Evolutionary conservation across 345 rosid genomes (phyloP).

Genomic region (Fremontodendron californicum): DNA sequence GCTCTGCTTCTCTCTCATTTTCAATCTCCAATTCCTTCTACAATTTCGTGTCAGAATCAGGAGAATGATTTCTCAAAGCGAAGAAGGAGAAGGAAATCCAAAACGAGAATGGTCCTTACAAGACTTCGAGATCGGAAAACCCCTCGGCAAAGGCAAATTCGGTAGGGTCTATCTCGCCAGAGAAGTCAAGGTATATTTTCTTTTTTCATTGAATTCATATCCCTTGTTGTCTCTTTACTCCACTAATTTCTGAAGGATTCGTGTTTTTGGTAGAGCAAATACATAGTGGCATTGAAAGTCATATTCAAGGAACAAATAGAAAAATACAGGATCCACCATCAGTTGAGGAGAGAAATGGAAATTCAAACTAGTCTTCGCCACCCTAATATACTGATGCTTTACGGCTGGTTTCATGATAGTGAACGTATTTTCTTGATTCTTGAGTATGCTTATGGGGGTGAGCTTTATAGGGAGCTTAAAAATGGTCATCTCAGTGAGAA

Average conservation of each 20-base stretch:
- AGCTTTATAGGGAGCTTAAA: slow-evolving; percentile 67
- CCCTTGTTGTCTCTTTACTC: not conserved
- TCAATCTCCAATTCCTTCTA: not conserved
- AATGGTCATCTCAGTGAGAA: slow-evolving; percentile 56
- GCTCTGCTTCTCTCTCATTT: not conserved
- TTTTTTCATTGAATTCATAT: not conserved
- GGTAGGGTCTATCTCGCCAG: slow-evolving; percentile 91
- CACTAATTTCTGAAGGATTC: not conserved
- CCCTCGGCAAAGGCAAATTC: slow-evolving; percentile 85
- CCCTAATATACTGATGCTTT: slow-evolving; percentile 70
- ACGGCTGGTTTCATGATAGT: slow-evolving; percentile 83
- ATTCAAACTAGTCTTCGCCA: slow-evolving; percentile 69
- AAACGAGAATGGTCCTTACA: slow-evolving; percentile 52
- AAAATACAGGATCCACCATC: slow-evolving; percentile 76
- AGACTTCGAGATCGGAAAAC: slow-evolving; percentile 89
- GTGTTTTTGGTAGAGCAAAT: slow-evolving; percentile 45
- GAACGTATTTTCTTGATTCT: slow-evolving; percentile 84
- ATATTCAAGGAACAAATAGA: slow-evolving; percentile 87
- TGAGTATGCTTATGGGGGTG: slow-evolving; percentile 87
- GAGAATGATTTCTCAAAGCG: not conserved
- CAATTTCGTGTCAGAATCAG: not conserved
- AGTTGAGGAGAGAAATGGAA: slow-evolving; percentile 87
- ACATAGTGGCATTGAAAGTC: slow-evolving; percentile 77
- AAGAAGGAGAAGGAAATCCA: slow-evolving; percentile 21
- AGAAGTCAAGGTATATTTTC: slow-evolving; percentile 49